Percentiles rank a stretch among this genome's conserved stretches.
Conservation (phyloP, 2,329 filamentous ascomycete species). For the Colletotrichum tropicale region DNA sequence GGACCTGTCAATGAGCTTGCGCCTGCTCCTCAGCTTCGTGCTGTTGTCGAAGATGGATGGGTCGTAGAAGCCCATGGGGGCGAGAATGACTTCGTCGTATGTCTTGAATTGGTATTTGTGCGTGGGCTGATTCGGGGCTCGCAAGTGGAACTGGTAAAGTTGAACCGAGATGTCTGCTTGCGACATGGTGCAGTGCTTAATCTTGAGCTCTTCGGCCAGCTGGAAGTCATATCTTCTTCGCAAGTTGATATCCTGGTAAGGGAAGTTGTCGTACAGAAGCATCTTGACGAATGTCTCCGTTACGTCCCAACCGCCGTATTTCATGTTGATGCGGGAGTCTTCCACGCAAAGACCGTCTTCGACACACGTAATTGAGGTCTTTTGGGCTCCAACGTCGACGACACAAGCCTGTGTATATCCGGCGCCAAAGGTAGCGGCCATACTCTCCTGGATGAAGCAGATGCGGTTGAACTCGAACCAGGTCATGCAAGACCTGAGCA, state of each 20-base stretch:
- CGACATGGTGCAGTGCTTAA: slow-evolving; percentile 88
- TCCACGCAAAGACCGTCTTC: slow-evolving; percentile 96
- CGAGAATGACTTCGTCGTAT: slow-evolving; percentile 94
- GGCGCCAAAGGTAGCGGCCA: slow-evolving; percentile 92
- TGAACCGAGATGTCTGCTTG: slow-evolving; percentile 90
- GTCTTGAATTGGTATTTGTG: slow-evolving; percentile 95
- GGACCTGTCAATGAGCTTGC: slow-evolving; percentile 83
- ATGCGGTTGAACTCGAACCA: slow-evolving; percentile 90
- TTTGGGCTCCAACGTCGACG: slow-evolving; percentile 95
- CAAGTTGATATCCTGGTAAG: slow-evolving; percentile 93
- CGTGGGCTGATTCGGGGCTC: slow-evolving; percentile 86
- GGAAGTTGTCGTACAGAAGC: slow-evolving; percentile 96
- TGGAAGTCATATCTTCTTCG: slow-evolving; percentile 89
- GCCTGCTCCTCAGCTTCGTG: slow-evolving; percentile 77
- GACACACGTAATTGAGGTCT: slow-evolving; percentile 95
- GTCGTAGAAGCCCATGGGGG: slow-evolving; percentile 93
- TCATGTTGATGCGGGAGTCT: slow-evolving; percentile 92
- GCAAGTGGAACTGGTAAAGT: slow-evolving; percentile 87
- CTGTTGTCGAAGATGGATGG: slow-evolving; percentile 85
- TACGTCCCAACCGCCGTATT: slow-evolving; percentile 90
- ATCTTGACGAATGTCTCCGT: slow-evolving; percentile 96
- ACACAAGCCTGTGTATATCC: slow-evolving; percentile 94
- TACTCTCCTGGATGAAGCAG: slow-evolving; percentile 94
- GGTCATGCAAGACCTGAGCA: slow-evolving; percentile 83
- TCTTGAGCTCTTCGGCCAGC: slow-evolving; percentile 93